Evolutionary conservation across 2,329 filamentous ascomycete genomes (phyloP).

Genomic region (Fusarium temperatum): DNA sequence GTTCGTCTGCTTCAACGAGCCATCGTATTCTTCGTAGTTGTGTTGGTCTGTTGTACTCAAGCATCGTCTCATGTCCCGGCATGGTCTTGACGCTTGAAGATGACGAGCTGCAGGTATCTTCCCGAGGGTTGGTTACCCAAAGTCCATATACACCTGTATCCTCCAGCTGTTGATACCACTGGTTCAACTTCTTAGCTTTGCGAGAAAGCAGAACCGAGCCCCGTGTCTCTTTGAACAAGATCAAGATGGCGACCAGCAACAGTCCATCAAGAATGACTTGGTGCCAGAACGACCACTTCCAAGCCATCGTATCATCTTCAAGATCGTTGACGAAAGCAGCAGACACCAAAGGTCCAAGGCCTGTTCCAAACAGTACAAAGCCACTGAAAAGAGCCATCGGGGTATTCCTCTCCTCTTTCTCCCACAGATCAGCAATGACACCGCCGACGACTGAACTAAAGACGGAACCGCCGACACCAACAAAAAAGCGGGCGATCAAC

Average conservation of each 20-base stretch:
- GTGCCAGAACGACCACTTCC: slow-evolving; percentile 91
- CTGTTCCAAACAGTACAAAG: slow-evolving; percentile 79
- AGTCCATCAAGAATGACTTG: slow-evolving; percentile 76
- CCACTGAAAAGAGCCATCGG: slow-evolving; percentile 93
- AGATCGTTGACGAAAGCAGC: slow-evolving; percentile 74
- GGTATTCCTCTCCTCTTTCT: slow-evolving; percentile 80
- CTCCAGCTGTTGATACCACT: slow-evolving; percentile 82
- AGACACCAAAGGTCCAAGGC: slow-evolving; percentile 77
- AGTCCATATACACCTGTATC: slow-evolving; percentile 64
- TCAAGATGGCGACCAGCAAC: slow-evolving; percentile 67
- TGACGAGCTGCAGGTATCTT: slow-evolving; percentile 27
- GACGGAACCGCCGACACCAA: slow-evolving; percentile 78
- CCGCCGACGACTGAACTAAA: slow-evolving; percentile 95
- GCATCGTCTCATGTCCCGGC: background rate
- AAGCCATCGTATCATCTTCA: slow-evolving; percentile 56
- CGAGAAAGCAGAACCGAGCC: slow-evolving; percentile 81
- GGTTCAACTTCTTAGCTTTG: slow-evolving; percentile 78
- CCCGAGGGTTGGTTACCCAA: slow-evolving; percentile 44
- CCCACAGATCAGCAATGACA: slow-evolving; percentile 87
- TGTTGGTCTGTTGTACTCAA: slow-evolving; percentile 9
- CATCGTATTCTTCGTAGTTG: slow-evolving; percentile 70
- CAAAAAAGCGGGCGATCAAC: slow-evolving; percentile 77
- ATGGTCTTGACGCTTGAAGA: slow-evolving; percentile 34
- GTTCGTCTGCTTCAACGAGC: slow-evolving; percentile 82
- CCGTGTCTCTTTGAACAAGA: slow-evolving; percentile 83